Evolutionary conservation across 2,329 filamentous ascomycete genomes (phyloP).

Genomic region (Teratosphaeria pseudoeucalypti): DNA sequence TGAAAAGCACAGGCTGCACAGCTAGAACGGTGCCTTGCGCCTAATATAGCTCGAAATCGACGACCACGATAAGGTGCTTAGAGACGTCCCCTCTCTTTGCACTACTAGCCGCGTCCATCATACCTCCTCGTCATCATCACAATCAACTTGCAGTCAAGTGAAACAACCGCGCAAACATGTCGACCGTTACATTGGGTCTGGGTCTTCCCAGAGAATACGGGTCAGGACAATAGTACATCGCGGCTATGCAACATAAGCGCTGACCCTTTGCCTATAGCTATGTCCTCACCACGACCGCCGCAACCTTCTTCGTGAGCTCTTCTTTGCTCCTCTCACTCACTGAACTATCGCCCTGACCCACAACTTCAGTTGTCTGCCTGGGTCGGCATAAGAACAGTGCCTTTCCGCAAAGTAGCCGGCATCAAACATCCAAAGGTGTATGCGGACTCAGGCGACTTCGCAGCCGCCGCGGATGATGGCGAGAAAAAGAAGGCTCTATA

Average conservation of each 20-base stretch:
- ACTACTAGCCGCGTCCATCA: background rate
- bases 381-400: conserved; percentile 39
- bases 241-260: background rate
- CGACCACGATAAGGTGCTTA: background rate
- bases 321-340: background rate
- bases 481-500: conserved; percentile 34
- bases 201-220: conserved; percentile 1
- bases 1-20: background rate
- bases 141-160: background rate
- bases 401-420: conserved; percentile 41
- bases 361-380: conserved; percentile 33
- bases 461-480: conserved; percentile 27
- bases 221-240: background rate
- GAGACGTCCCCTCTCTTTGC: background rate
- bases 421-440: conserved; percentile 49
- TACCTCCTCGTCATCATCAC: background rate
- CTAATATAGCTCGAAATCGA: background rate
- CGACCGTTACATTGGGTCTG: background rate
- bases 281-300: conserved; percentile 44
- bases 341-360: background rate
- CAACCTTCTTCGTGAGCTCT: conserved; percentile 37
- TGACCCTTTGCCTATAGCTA: conserved; percentile 32
- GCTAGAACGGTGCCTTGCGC: background rate
- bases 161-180: background rate
- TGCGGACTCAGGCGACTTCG: conserved; percentile 46